phyloP scores from a whole-genome alignment of 495 filamentous ascomycete genomes.

The Xylaria acuta region DNA sequence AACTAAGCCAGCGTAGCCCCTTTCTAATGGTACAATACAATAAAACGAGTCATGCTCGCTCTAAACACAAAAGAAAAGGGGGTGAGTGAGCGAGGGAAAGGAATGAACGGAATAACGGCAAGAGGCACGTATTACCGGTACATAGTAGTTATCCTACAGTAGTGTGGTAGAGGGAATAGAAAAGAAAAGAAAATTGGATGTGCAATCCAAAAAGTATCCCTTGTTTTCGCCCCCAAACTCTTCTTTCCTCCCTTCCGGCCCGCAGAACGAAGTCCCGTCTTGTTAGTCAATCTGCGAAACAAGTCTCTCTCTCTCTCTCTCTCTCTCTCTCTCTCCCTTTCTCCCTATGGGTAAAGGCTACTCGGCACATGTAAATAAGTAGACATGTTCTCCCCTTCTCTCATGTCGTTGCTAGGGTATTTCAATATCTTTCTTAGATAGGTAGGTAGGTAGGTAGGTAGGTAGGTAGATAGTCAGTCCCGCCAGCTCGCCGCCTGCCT shows the following conservation, averaged over 20 bases:
- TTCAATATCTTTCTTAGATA: background rate
- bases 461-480: no score
- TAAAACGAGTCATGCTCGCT: background rate
- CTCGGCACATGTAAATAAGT: background rate
- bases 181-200: background rate
- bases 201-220: background rate
- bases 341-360: background rate
- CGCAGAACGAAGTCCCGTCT: background rate
- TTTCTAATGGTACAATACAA: conserved; percentile 9
- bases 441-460: no score
- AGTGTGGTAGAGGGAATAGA: background rate
- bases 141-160: background rate
- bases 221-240: background rate
- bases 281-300: conserved; percentile 5
- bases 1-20: background rate
- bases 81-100: background rate
- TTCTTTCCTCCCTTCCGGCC: conserved; percentile 7
- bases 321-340: background rate
- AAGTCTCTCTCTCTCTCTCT: background rate
- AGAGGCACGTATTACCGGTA: background rate
- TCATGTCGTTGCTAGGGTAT: no score
- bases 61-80: conserved; percentile 22
- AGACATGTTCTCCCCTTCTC: no score
- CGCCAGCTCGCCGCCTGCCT: no score
- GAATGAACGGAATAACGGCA: no score